Evolutionary conservation across 164 flowering plant species (phyloP).

Genomic region (Tetrastigma voinierianum): DNA sequence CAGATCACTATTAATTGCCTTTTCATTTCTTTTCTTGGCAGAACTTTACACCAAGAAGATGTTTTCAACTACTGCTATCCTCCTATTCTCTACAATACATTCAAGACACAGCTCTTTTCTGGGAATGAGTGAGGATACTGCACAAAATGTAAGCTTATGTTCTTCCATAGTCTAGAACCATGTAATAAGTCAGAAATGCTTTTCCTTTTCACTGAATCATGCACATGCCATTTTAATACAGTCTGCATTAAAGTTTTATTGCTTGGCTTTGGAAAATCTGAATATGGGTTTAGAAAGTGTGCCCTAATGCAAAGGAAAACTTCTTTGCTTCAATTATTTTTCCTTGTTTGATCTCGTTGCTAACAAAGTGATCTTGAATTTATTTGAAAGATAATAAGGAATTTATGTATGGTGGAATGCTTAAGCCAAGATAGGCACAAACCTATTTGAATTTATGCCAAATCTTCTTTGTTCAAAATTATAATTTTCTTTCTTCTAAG

Average conservation of each 20-base stretch:
- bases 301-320: too few species aligned
- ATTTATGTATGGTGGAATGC: too few species aligned
- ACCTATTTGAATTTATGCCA: too few species aligned
- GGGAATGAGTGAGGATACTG: constrained; percentile 85
- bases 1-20: background rate
- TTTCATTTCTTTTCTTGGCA: constrained; percentile 28
- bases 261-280: background rate
- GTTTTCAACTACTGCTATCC: constrained; percentile 68
- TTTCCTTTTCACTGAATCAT: background rate
- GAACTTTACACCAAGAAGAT: constrained; percentile 76
- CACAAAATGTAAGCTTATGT: constrained; percentile 62
- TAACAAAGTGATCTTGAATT: too few species aligned
- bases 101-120: constrained; percentile 69
- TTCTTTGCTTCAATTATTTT: too few species aligned
- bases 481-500: too few species aligned
- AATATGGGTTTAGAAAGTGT: too few species aligned
- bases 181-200: background rate
- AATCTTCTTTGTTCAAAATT: too few species aligned
- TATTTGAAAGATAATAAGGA: too few species aligned
- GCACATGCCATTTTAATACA: background rate
- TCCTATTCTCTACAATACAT: constrained; percentile 90
- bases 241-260: background rate
- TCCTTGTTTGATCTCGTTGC: too few species aligned
- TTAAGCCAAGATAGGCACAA: too few species aligned
- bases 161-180: background rate